phyloP scores from a whole-genome alignment of 805 yeast genomes.

The Lipomyces yamadae region DNA sequence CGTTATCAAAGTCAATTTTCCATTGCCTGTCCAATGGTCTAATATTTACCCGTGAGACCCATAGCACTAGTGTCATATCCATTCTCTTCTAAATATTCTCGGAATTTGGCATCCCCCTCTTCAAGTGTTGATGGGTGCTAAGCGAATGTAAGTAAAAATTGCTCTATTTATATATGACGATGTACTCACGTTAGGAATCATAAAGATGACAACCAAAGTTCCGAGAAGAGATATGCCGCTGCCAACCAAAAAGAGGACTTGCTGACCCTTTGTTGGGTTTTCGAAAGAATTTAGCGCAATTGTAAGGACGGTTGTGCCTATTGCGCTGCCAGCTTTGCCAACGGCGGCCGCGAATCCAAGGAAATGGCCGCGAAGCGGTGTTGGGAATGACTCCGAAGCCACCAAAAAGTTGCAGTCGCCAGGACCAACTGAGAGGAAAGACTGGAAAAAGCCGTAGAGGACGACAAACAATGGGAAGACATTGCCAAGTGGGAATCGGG shows the following conservation, averaged over 20 bases:
- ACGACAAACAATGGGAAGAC: neutral
- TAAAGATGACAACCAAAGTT: neutral
- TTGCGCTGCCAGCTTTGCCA: neutral
- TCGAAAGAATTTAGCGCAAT: neutral
- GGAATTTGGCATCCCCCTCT: neutral
- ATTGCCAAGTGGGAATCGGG: neutral
- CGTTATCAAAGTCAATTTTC: no score
- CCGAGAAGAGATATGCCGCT: neutral
- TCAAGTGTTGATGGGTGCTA: neutral
- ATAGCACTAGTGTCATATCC: neutral
- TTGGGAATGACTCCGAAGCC: neutral
- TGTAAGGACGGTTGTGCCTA: neutral
- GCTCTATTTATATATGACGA: no score
- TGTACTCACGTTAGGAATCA: neutral
- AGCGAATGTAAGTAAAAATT: neutral
- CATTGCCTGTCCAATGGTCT: no score
- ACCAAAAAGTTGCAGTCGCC: neutral
- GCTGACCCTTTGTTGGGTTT: neutral
- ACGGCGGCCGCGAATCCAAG: neutral
- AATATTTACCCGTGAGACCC: neutral
- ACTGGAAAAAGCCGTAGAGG: neutral
- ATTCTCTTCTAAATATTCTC: neutral
- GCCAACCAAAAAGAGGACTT: neutral
- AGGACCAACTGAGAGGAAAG: neutral
- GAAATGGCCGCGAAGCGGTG: neutral